Base-by-base conservation (phyloP, 2,329 filamentous ascomycete species). In the Dactylonectria macrodidyma region DNA sequence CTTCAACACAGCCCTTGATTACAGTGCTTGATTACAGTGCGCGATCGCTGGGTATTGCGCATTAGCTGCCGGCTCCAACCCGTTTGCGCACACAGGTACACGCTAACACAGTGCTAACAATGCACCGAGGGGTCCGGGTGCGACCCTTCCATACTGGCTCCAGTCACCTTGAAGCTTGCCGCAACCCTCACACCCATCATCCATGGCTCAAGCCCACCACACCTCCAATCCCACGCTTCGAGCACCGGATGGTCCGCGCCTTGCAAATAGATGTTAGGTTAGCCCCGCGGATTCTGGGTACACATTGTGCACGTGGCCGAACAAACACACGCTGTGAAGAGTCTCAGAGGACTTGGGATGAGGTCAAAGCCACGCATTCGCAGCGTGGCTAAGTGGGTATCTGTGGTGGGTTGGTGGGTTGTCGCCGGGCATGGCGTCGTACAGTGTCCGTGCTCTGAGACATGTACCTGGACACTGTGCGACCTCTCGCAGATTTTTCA, bases 371-470 rank as follows among this genome's bases (percentile, higher is more conserved):
- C 41, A 19, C 26, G 26, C 48, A 33, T 26, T 51, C 26, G 24
- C 41, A 19, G 41, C 14, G 14, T 44, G 41, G n/a, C n/a, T n/a
- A 2, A 44, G 41, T 44, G 41, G 41, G 41, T 44, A 44, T 3
- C 41, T n/a, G 41, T 7, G 14, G 16, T n/a, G 14, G 41, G 14
- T 30, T 30, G 14, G 41, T 47, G 46, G 44, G 46, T 33, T 30
- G 48, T 14, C 4, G 16, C 26, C 14, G 51, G 22, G 7, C 26
- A 22, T 58, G 36, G 26, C 33, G 51, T 59, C 12, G 24, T 46
- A 65, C 63, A 44, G 63, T 65, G 62, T 60, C 56, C 50, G 62
- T 56, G 22, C 16, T 33, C n/a, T 46, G 34, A 50, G 44, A 51
- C 24, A 51, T 16, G 16, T 51, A 11, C 10, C 10, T 24, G 26